These are phyloP conservation scores for Penicillium ucsense DNA, from an alignment of 495 filamentous ascomycete genomes.

Conservation along the genomic window DNA sequence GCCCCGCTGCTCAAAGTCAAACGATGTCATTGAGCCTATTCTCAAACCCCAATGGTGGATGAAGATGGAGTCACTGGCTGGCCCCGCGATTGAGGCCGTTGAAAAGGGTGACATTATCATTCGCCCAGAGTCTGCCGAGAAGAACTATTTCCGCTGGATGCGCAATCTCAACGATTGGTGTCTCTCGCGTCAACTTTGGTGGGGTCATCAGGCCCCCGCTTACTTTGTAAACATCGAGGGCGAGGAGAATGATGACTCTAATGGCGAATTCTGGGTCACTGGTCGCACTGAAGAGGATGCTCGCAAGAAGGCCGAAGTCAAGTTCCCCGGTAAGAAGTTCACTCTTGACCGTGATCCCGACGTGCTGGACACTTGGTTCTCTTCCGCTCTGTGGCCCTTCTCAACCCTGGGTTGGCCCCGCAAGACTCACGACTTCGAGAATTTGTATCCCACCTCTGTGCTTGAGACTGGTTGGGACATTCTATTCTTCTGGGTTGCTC, in stretches of 20 bases:
- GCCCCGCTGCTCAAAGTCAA: slow-evolving; percentile 63
- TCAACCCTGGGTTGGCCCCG: slow-evolving; percentile 74
- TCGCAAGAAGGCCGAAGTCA: slow-evolving; percentile 50
- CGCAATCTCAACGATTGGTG: slow-evolving; percentile 72
- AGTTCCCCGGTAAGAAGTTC: slow-evolving; percentile 62
- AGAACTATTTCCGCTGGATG: slow-evolving; percentile 66
- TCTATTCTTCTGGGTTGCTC: slow-evolving; percentile 74
- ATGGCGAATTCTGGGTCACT: slow-evolving; percentile 57
- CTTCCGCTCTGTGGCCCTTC: slow-evolving; percentile 73
- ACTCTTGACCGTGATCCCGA: slow-evolving; percentile 58
- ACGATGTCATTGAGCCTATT: slow-evolving; percentile 71
- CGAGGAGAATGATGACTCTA: slow-evolving; percentile 39
- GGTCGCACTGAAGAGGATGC: slow-evolving; percentile 59
- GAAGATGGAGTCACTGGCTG: slow-evolving; percentile 51
- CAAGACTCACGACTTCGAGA: slow-evolving; percentile 53
- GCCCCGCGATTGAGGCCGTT: slow-evolving; percentile 56
- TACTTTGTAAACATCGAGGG: slow-evolving; percentile 65
- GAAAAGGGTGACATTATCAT: slow-evolving; percentile 61
- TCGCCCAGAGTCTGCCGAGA: slow-evolving; percentile 56
- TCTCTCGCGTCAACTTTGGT: slow-evolving; percentile 75
- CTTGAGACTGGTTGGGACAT: slow-evolving; percentile 84
- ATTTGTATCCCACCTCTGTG: slow-evolving; percentile 63
- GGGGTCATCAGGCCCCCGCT: slow-evolving; percentile 71
- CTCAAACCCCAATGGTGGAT: slow-evolving; percentile 78
- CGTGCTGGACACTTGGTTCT: slow-evolving; percentile 80